Conservation (phyloP, 768 basidiomycete species). For the Pholiota microspora region DNA sequence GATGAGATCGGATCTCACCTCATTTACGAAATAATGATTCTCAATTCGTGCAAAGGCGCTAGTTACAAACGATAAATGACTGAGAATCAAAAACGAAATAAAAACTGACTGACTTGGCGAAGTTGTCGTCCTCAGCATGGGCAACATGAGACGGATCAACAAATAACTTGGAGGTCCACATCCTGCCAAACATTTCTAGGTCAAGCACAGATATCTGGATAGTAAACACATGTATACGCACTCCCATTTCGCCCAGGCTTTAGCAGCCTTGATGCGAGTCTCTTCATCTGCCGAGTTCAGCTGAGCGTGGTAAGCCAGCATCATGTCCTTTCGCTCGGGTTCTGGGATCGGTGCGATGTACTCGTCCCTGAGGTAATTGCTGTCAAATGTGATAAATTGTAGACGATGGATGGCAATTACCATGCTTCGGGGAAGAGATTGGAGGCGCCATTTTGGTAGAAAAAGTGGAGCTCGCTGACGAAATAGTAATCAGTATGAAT, state of each 20-base stretch:
- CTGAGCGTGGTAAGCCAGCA: constrained; percentile 80
- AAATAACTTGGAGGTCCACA: constrained; percentile 75
- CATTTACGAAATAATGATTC: constrained; percentile 89
- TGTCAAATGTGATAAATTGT: background rate
- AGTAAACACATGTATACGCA: constrained; percentile 26
- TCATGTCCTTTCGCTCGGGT: constrained; percentile 72
- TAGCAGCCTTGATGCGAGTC: constrained; percentile 66
- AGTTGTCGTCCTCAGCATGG: constrained; percentile 68
- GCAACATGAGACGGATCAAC: constrained; percentile 69
- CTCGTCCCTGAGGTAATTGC: constrained; percentile 59
- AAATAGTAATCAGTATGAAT: background rate
- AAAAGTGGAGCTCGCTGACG: constrained; percentile 77
- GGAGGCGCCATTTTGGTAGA: constrained; percentile 86
- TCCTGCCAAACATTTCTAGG: constrained; percentile 41
- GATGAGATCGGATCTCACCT: constrained; percentile 35
- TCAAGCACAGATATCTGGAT: too few relatives aligned
- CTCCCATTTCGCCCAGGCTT: constrained; percentile 92
- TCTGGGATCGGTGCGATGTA: constrained; percentile 82
- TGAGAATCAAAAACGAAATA: background rate
- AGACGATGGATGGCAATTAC: constrained; percentile 33
- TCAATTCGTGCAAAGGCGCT: constrained; percentile 89
- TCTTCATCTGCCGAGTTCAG: constrained; percentile 72
- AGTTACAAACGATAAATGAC: background rate
- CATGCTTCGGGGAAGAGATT: constrained; percentile 89
- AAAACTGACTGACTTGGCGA: constrained; percentile 57